Conservation (phyloP, 345 rosid genomes). For the Hibiscus syriacus region DNA sequence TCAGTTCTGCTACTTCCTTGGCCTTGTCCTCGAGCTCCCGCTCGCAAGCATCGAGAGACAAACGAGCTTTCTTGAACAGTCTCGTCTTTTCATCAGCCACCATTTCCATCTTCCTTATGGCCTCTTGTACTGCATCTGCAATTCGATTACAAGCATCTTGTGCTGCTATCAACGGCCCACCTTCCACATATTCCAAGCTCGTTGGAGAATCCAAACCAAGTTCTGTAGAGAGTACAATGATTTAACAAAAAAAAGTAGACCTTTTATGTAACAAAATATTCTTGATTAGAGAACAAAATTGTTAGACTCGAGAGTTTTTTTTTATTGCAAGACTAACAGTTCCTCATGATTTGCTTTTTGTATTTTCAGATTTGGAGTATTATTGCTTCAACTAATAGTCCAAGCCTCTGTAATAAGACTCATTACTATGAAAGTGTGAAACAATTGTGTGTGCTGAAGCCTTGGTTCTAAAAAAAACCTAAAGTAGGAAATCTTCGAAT, state of each 20-base stretch:
- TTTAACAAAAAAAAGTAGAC: background rate
- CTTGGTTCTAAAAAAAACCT: background rate
- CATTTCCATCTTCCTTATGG: slow-evolving; percentile 94
- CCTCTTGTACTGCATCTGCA: slow-evolving; percentile 92
- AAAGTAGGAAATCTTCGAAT: background rate
- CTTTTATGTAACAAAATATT: background rate
- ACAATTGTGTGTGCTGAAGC: background rate
- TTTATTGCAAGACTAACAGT: too few relatives aligned
- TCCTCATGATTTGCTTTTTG: too few relatives aligned
- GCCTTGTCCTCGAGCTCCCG: slow-evolving; percentile 93
- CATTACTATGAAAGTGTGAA: background rate
- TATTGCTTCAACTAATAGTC: background rate
- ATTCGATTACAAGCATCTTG: slow-evolving; percentile 95
- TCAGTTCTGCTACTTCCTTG: slow-evolving; percentile 69
- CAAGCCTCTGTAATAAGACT: background rate
- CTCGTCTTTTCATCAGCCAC: slow-evolving; percentile 93
- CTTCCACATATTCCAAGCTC: slow-evolving; percentile 75
- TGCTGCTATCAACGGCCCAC: slow-evolving; percentile 78
- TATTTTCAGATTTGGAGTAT: too few relatives aligned
- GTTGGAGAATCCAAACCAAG: slow-evolving; percentile 86
- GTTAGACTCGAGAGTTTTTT: too few relatives aligned
- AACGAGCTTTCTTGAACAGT: slow-evolving; percentile 87
- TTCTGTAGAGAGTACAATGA: slow-evolving; percentile 32
- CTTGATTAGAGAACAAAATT: background rate
- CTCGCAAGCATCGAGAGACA: slow-evolving; percentile 74